phyloP scores from a whole-genome alignment of 192 early-diverging fungal species.

The Umbelopsis isabellina region DNA sequence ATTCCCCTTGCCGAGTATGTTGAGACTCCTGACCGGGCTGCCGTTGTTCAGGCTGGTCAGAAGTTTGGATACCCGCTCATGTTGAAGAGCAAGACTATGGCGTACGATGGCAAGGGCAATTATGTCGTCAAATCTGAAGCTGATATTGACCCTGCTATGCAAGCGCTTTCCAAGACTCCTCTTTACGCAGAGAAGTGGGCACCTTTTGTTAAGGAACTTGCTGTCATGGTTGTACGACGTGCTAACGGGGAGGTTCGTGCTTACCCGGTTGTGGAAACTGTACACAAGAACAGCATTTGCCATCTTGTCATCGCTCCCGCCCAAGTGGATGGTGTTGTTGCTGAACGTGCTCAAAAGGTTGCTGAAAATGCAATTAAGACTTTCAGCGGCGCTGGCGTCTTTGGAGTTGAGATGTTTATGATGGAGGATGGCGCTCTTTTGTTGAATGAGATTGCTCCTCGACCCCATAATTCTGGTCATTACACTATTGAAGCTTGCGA shows the following conservation, averaged over 20 bases:
- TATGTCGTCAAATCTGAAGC: constrained; percentile 74
- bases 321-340: constrained; percentile 86
- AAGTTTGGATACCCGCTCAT: constrained; percentile 92
- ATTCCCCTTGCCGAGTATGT: constrained; percentile 75
- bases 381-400: constrained; percentile 86
- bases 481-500: constrained; percentile 97
- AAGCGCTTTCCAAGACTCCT: constrained; percentile 63
- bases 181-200: constrained; percentile 97
- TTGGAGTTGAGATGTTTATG: constrained; percentile 98
- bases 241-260: constrained; percentile 73
- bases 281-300: constrained; percentile 96
- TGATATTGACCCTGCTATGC: constrained; percentile 69
- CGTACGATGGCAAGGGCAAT: constrained; percentile 97
- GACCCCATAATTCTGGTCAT: constrained; percentile 99
- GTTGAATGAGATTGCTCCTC: constrained; percentile 98
- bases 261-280: constrained; percentile 96
- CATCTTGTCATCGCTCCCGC: constrained; percentile 96
- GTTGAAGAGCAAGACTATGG: constrained; percentile 92
- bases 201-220: constrained; percentile 89
- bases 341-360: constrained; percentile 71
- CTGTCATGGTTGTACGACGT: constrained; percentile 95
- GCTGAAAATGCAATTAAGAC: constrained; percentile 84
- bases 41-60: constrained; percentile 56
- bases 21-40: constrained; percentile 60
- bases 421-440: constrained; percentile 84